phyloP scores from a whole-genome alignment of 108 stramenopile species.

The Nitzschia sp. region DNA sequence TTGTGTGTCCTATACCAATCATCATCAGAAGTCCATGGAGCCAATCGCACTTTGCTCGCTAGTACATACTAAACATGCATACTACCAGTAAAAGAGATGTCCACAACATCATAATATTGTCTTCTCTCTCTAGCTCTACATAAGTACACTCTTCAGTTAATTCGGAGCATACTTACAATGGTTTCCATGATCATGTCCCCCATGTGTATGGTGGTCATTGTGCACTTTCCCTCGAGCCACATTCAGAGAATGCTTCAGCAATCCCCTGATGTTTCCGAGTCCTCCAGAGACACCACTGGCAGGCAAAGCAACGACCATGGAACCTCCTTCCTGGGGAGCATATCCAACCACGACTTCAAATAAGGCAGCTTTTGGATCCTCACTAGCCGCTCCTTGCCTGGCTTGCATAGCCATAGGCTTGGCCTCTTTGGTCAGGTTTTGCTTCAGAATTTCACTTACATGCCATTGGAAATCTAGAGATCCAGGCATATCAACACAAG shows the following conservation, averaged over 20 bases:
- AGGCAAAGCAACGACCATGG: constrained; percentile 52
- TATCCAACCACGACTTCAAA: constrained; percentile 72
- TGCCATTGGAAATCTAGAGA: constrained; percentile 49
- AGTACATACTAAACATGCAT: too few relatives aligned
- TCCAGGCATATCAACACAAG: constrained; percentile 11
- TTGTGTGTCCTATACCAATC: too few relatives aligned
- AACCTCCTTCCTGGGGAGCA: constrained; percentile 35
- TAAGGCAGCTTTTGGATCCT: constrained; percentile 51
- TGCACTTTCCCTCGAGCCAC: constrained; percentile 33
- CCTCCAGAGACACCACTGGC: constrained; percentile 60
- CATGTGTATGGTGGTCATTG: constrained; percentile 27
- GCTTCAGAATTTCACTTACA: constrained; percentile 30
- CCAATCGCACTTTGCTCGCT: too few relatives aligned
- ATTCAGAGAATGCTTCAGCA: constrained; percentile 50
- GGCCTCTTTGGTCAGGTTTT: constrained; percentile 45
- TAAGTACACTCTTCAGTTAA: too few relatives aligned
- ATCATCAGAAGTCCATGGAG: too few relatives aligned
- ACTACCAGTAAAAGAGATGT: too few relatives aligned
- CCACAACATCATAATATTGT: too few relatives aligned
- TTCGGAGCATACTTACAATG: too few relatives aligned
- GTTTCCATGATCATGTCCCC: background rate
- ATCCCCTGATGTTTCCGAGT: constrained; percentile 45
- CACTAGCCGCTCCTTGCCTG: constrained; percentile 52
- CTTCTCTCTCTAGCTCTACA: too few relatives aligned
- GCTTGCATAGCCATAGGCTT: constrained; percentile 59